These are phyloP conservation scores for Boletus reticuloceps DNA, from an alignment of 768 basidiomycete genomes.

Conservation along the genomic window DNA sequence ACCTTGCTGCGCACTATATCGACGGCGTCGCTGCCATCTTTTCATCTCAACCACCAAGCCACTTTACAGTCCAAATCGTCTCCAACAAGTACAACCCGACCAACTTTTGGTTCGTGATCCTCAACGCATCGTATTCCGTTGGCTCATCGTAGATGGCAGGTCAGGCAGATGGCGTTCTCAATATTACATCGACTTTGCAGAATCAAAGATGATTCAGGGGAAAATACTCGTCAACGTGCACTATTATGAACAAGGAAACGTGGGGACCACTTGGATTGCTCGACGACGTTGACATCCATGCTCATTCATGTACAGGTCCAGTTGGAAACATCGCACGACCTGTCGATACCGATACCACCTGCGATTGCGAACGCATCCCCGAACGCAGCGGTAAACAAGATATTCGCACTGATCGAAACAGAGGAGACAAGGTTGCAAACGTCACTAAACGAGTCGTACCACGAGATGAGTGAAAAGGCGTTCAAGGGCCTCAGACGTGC, in stretches of 20 bases:
- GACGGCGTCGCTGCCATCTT: constrained; percentile 79
- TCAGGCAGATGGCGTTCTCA: constrained; percentile 93
- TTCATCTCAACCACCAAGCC: constrained; percentile 43
- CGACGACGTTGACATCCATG: neutral
- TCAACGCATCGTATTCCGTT: neutral
- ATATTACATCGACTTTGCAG: constrained; percentile 67
- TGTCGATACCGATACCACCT: constrained; percentile 62
- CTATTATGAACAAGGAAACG: constrained; percentile 98
- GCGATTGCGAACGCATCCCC: constrained; percentile 54
- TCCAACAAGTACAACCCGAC: constrained; percentile 93
- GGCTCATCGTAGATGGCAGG: constrained; percentile 43
- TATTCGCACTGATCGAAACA: constrained; percentile 76
- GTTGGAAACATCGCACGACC: constrained; percentile 70
- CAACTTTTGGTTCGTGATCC: constrained; percentile 77
- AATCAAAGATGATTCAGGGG: constrained; percentile 63
- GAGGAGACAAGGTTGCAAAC: constrained; percentile 81
- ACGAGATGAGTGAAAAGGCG: constrained; percentile 88
- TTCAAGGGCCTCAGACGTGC: constrained; percentile 91
- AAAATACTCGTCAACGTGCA: constrained; percentile 83
- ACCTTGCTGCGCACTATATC: constrained; percentile 78
- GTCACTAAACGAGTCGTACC: constrained; percentile 78
- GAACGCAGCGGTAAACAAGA: constrained; percentile 56
- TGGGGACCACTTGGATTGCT: constrained; percentile 33
- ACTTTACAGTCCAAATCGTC: constrained; percentile 79
- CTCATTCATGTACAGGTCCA: constrained; percentile 63